A percentile compares a stretch with the other conserved stretches of the same genome.
Evolutionary conservation across 1,284 basidiomycete species (phyloP).

Genomic region (Lentinula novae-zelandiae): DNA sequence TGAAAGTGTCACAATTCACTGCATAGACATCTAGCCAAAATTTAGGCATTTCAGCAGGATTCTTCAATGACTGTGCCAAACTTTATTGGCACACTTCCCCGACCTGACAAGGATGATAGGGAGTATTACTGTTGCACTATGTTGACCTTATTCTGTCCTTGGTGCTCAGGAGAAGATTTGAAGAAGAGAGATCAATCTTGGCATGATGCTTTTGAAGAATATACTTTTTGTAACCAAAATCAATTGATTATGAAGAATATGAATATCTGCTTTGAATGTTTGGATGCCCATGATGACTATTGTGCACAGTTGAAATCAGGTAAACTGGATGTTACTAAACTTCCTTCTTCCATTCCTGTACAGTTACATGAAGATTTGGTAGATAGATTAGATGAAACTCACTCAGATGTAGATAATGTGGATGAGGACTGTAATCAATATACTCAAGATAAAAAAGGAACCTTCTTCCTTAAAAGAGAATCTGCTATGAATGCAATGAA

Average conservation of each 20-base stretch:
- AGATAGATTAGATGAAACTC: no score
- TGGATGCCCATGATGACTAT: conserved; percentile 23
- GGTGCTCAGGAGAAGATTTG: conserved; percentile 17
- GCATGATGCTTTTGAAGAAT: conserved; percentile 19
- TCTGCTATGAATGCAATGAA: no score
- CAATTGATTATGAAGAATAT: conserved; percentile 21
- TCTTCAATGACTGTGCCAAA: background rate
- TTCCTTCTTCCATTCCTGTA: background rate
- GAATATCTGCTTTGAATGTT: conserved; percentile 24
- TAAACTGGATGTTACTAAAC: background rate
- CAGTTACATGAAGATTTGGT: background rate
- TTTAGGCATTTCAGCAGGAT: no score
- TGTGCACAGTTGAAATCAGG: conserved; percentile 10
- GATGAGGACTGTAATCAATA: no score
- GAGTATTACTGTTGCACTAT: conserved; percentile 27
- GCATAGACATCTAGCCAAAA: no score
- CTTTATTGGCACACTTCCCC: background rate
- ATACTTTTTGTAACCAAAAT: conserved; percentile 14
- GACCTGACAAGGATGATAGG: conserved; percentile 12
- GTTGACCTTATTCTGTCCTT: conserved; percentile 26
- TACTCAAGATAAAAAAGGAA: no score
- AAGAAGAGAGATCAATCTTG: conserved; percentile 17
- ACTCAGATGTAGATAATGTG: no score
- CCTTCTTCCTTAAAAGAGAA: no score
- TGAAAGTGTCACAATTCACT: no score